Conservation (phyloP, 495 filamentous ascomycete species). For the Apodospora peruviana region DNA sequence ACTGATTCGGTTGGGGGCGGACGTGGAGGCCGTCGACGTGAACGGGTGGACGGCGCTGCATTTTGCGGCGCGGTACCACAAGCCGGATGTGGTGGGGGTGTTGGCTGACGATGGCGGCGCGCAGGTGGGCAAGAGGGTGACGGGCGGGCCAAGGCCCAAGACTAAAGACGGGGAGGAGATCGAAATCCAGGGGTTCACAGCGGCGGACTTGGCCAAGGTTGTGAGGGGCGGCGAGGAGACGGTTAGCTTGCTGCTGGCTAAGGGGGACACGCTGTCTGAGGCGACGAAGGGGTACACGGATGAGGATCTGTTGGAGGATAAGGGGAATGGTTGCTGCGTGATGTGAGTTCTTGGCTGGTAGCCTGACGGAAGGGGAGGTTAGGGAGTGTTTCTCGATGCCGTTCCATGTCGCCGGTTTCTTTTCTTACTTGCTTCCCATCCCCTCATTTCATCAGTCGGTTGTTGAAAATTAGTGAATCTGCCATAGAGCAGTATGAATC, state of each 20-base stretch:
- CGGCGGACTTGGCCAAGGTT: conserved; percentile 2
- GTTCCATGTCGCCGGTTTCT: too few species aligned
- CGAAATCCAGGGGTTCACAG: conserved; percentile 4
- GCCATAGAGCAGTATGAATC: too few species aligned
- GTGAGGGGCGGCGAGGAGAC: conserved; percentile 2
- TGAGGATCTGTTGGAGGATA: conserved; percentile 7
- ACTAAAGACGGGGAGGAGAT: conserved; percentile 3
- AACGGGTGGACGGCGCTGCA: conserved; percentile 3
- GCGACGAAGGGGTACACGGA: conserved; percentile 1
- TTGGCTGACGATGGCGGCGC: background rate
- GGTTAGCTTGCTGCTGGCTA: background rate
- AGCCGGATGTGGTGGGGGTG: background rate
- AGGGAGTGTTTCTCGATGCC: too few species aligned
- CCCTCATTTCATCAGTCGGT: too few species aligned
- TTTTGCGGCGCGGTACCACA: conserved; percentile 1
- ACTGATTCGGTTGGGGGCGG: conserved; percentile 1
- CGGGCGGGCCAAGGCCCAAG: conserved; percentile 3
- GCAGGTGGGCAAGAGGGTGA: background rate
- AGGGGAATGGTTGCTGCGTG: conserved; percentile 1
- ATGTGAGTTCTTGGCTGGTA: conserved; percentile 1
- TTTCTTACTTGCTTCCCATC: too few species aligned
- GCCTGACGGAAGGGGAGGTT: too few species aligned
- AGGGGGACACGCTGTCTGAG: background rate
- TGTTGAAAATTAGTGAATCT: too few species aligned
- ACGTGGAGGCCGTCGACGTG: background rate